phyloP scores from a whole-genome alignment of 257 asterid species.

The Fraxinus cuspidata region DNA sequence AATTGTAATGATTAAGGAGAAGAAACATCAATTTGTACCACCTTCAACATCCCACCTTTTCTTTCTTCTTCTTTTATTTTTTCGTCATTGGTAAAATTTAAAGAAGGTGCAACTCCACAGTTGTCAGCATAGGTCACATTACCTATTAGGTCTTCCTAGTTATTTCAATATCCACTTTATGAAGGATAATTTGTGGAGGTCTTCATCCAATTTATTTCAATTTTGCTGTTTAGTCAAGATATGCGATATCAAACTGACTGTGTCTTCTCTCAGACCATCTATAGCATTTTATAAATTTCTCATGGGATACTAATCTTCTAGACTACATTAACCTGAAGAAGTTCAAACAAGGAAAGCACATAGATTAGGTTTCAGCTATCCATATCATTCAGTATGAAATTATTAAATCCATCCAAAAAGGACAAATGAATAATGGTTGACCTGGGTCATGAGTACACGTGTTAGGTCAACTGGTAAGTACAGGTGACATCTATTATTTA shows the following conservation, averaged over 20 bases:
- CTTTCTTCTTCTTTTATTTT: neutral
- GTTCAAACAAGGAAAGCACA: neutral
- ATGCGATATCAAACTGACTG: neutral
- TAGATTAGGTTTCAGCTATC: neutral
- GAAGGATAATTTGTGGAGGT: neutral
- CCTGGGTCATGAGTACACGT: too few relatives aligned
- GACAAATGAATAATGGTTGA: too few relatives aligned
- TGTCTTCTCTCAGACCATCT: neutral
- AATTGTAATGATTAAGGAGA: neutral
- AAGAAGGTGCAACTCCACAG: neutral
- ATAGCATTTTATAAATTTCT: neutral
- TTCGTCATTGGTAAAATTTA: neutral
- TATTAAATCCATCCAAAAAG: neutral
- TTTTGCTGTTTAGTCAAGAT: neutral
- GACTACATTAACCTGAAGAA: neutral
- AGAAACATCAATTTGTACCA: neutral
- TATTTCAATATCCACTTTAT: neutral
- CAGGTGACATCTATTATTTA: too few relatives aligned
- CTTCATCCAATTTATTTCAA: neutral
- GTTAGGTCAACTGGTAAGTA: too few relatives aligned
- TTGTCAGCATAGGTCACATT: neutral
- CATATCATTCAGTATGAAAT: neutral
- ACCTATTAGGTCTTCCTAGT: neutral
- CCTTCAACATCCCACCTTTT: neutral
- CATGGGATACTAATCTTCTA: neutral